Conservation (phyloP, 257 asterid species). For the Lithospermum erythrorhizon region DNA sequence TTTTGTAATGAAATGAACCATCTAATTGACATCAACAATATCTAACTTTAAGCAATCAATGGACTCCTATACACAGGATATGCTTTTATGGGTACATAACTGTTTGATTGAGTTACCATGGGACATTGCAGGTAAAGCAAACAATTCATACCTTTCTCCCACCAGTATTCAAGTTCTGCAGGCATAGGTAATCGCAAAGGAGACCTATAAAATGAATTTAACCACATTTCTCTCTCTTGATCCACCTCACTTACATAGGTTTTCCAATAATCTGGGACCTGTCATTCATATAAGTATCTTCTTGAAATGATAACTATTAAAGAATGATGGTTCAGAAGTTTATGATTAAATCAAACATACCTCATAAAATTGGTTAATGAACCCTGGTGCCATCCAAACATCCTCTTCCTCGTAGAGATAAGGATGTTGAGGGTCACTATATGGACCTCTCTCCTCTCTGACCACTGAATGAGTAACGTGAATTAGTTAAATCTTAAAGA, state of each 20-base stretch:
- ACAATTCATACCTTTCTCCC: slow-evolving; percentile 46
- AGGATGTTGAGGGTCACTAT: slow-evolving; percentile 93
- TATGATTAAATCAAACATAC: slow-evolving; percentile 24
- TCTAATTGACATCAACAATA: too few relatives aligned
- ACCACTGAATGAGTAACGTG: slow-evolving; percentile 45
- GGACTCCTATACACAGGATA: background rate
- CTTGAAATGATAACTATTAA: background rate
- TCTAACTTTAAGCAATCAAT: background rate
- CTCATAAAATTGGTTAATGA: slow-evolving; percentile 91
- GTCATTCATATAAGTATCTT: slow-evolving; percentile 14
- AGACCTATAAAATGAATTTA: slow-evolving; percentile 85
- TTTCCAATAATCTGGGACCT: slow-evolving; percentile 99
- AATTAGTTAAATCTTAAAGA: slow-evolving; percentile 2
- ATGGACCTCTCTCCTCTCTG: slow-evolving; percentile 87
- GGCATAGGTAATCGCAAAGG: slow-evolving; percentile 98
- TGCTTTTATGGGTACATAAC: too few relatives aligned
- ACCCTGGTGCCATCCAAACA: slow-evolving; percentile 99
- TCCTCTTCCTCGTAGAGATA: slow-evolving; percentile 94
- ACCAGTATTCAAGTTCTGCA: slow-evolving; percentile 91
- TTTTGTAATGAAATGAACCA: too few relatives aligned
- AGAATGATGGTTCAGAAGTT: slow-evolving; percentile 1
- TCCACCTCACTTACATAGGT: slow-evolving; percentile 75
- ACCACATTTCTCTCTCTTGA: slow-evolving; percentile 90
- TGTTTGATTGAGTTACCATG: too few relatives aligned
- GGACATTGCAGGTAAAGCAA: background rate